phyloP scores from a whole-genome alignment of 2,329 filamentous ascomycete genomes.

The Pyricularia sp. region DNA sequence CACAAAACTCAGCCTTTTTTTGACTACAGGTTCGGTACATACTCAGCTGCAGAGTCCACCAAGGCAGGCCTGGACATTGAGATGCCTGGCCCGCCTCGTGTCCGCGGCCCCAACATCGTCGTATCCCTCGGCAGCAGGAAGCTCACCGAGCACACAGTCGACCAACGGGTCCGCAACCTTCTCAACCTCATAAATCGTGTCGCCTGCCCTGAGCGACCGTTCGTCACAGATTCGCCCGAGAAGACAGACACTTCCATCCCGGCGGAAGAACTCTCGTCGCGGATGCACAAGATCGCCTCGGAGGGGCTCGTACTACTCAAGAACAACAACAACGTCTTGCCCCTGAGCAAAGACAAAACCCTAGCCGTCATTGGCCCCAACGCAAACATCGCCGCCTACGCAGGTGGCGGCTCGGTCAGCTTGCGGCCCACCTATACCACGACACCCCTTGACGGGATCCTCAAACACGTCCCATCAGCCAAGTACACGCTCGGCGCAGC shows the following conservation, averaged over 20 bases:
- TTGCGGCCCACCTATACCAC: constrained; percentile 29
- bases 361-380: constrained; percentile 38
- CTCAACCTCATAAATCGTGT: constrained; percentile 11
- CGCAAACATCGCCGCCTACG: constrained; percentile 23
- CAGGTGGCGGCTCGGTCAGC: constrained; percentile 10
- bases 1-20: not conserved
- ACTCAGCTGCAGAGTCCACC: constrained; percentile 13
- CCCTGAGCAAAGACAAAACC: constrained; percentile 28
- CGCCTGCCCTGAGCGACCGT: not conserved
- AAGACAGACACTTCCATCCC: not conserved
- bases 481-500: constrained; percentile 7
- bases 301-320: constrained; percentile 17
- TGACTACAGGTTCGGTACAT: constrained; percentile 11
- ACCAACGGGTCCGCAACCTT: constrained; percentile 15
- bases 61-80: constrained; percentile 16
- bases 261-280: constrained; percentile 3
- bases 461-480: constrained; percentile 14
- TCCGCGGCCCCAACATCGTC: constrained; percentile 14
- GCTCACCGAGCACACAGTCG: constrained; percentile 13
- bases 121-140: constrained; percentile 13
- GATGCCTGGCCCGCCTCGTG: constrained; percentile 17
- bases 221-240: not conserved
- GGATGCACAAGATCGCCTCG: constrained; percentile 7
- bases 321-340: constrained; percentile 41
- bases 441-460: constrained; percentile 28